Percentiles rank a stretch among this genome's conserved stretches.
Evolutionary conservation across 2,329 filamentous ascomycete species (phyloP).

Genomic region (Fusarium sp.): DNA sequence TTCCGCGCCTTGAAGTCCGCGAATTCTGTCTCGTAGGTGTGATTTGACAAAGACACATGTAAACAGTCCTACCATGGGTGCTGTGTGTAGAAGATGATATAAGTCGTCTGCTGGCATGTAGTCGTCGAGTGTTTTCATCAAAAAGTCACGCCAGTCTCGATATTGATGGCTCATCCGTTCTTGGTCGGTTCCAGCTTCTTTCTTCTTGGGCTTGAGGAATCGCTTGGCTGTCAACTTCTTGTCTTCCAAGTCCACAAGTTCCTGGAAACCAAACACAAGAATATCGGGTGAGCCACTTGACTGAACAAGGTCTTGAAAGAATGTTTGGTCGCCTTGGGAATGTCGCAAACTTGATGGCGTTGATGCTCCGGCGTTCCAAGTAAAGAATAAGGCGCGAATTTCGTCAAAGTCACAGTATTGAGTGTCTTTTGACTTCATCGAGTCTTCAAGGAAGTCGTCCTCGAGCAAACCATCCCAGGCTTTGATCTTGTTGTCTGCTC

Average conservation of each 20-base stretch:
- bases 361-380: constrained; percentile 97
- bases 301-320: constrained; percentile 83
- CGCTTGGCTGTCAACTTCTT: constrained; percentile 98
- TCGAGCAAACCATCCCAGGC: constrained; percentile 94
- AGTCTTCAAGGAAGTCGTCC: constrained; percentile 92
- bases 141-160: constrained; percentile 93
- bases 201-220: constrained; percentile 91
- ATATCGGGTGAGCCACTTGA: constrained; percentile 87
- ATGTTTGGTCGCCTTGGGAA: constrained; percentile 75
- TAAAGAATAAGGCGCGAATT: constrained; percentile 83
- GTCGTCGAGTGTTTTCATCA: constrained; percentile 85
- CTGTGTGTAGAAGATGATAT: constrained; percentile 89
- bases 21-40: constrained; percentile 79
- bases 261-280: constrained; percentile 95
- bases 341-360: constrained; percentile 87
- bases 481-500: constrained; percentile 85
- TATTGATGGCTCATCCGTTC: constrained; percentile 98
- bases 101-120: constrained; percentile 80
- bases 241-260: constrained; percentile 97
- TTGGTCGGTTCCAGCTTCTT: constrained; percentile 80
- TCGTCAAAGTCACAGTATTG: constrained; percentile 90
- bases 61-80: constrained; percentile 90
- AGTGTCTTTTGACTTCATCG: constrained; percentile 86
- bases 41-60: constrained; percentile 95
- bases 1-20: constrained; percentile 81